phyloP scores from a whole-genome alignment of 495 filamentous ascomycete genomes.

The Hypoxylon trugodes region DNA sequence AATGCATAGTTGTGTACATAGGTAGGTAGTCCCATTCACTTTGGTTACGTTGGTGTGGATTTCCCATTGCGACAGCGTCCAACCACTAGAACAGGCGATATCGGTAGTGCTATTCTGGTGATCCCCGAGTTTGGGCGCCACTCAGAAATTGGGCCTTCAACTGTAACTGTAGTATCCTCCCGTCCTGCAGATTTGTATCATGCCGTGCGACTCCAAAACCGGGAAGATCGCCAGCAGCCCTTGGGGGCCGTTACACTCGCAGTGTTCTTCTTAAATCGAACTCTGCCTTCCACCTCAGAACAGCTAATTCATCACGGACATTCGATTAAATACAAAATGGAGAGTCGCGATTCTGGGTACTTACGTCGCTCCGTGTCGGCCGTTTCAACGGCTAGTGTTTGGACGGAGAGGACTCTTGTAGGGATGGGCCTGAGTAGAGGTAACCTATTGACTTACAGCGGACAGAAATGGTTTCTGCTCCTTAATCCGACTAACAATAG shows the following conservation, averaged over 20 bases:
- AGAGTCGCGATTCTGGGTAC: background rate
- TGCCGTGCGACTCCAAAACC: background rate
- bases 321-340: background rate
- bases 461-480: background rate
- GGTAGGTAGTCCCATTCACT: too few species aligned
- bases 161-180: too few species aligned
- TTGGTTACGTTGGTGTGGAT: too few species aligned
- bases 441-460: background rate
- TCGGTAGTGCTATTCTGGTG: too few species aligned
- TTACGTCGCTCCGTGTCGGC: background rate
- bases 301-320: background rate
- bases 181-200: background rate
- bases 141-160: too few species aligned
- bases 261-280: too few species aligned
- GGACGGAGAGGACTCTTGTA: background rate
- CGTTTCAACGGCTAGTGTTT: background rate
- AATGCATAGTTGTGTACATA: slow-evolving; percentile 50
- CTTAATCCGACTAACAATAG: background rate
- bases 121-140: too few species aligned
- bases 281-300: too few species aligned
- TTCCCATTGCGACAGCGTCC: too few species aligned
- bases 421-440: background rate
- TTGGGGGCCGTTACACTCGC: too few species aligned
- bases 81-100: too few species aligned
- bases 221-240: background rate